These are phyloP conservation scores for Starmerella vitae DNA, from an alignment of 805 yeast species.

Conservation along the genomic window DNA sequence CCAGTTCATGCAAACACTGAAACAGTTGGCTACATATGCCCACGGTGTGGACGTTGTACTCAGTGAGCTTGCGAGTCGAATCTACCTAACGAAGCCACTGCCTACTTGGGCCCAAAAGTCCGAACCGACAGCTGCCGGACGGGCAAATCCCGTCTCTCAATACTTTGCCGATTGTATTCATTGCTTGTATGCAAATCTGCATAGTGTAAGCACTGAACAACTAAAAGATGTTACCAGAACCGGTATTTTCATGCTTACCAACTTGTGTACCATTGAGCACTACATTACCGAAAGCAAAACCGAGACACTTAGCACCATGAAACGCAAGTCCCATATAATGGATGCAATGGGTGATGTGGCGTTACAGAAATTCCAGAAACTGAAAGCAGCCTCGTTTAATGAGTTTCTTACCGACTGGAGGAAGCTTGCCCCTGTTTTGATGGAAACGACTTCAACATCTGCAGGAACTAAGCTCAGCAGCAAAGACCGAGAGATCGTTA, in stretches of 20 bases:
- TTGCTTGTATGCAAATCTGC: slow-evolving; percentile 51
- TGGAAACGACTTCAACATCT: slow-evolving; percentile 66
- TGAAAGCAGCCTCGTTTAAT: slow-evolving; percentile 38
- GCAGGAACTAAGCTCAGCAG: slow-evolving; percentile 29
- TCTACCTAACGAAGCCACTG: slow-evolving; percentile 51
- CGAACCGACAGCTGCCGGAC: slow-evolving; percentile 32
- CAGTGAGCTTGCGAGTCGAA: slow-evolving; percentile 40
- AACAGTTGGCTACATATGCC: slow-evolving; percentile 50
- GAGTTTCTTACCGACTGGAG: slow-evolving; percentile 65
- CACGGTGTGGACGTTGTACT: slow-evolving; percentile 42
- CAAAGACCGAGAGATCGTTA: slow-evolving; percentile 69
- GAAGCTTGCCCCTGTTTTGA: slow-evolving; percentile 54
- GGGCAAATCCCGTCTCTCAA: slow-evolving; percentile 32
- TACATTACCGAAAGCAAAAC: slow-evolving; percentile 13
- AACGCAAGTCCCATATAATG: slow-evolving; percentile 34
- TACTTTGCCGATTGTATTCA: slow-evolving; percentile 71
- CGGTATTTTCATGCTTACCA: slow-evolving; percentile 33
- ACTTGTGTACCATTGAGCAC: slow-evolving; percentile 18
- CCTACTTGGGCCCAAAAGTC: slow-evolving; percentile 42
- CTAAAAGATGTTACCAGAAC: slow-evolving; percentile 23
- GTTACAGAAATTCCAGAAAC: slow-evolving; percentile 39
- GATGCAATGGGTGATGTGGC: slow-evolving; percentile 15
- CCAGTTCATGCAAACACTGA: slow-evolving; percentile 54
- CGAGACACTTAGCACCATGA: slow-evolving; percentile 8
- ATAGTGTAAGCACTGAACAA: slow-evolving; percentile 37